Percentiles rank a stretch among this genome's conserved stretches.
These are phyloP conservation scores for Tetradesmus obliquus DNA, from an alignment of 139 green algal species.

Conservation along the genomic window DNA sequence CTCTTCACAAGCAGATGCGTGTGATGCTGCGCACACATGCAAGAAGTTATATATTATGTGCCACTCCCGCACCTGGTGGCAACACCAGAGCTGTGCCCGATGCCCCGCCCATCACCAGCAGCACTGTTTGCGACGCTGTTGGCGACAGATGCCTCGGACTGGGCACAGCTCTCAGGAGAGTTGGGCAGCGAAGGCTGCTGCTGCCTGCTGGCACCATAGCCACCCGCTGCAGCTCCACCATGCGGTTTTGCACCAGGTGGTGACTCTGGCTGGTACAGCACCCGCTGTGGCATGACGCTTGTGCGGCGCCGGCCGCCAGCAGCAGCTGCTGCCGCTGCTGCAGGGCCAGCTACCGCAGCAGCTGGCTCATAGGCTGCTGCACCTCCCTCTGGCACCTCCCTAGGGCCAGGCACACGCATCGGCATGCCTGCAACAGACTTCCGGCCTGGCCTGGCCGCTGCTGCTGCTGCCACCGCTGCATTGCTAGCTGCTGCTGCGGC, in stretches of 20 bases:
- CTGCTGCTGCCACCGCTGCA: not conserved
- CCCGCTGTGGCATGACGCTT: slow-evolving; percentile 30
- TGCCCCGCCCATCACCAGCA: not conserved
- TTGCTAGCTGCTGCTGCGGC: not conserved
- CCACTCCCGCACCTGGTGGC: not conserved
- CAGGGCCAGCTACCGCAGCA: not conserved
- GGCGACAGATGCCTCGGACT: slow-evolving; percentile 20
- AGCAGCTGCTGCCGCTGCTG: slow-evolving; percentile 3
- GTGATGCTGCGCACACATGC: not conserved
- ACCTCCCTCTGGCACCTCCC: not conserved
- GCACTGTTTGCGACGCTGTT: not conserved
- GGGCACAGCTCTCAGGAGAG: slow-evolving; percentile 21
- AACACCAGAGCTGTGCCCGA: not conserved
- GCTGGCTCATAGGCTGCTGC: not conserved
- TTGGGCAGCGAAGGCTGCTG: not conserved
- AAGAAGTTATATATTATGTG: not conserved
- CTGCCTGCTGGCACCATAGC: not conserved
- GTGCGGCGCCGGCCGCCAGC: slow-evolving; percentile 5
- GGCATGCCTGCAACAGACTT: slow-evolving; percentile 37
- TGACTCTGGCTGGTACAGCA: slow-evolving; percentile 20
- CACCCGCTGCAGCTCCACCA: slow-evolving; percentile 1
- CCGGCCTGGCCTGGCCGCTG: not conserved
- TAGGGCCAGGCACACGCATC: not conserved
- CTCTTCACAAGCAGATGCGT: not conserved
- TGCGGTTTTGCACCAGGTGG: not conserved